Evolutionary conservation across 331 rosid species (phyloP), one percentile per base, ranked within the genome.

Genomic region (Telfairia occidentalis): DNA sequence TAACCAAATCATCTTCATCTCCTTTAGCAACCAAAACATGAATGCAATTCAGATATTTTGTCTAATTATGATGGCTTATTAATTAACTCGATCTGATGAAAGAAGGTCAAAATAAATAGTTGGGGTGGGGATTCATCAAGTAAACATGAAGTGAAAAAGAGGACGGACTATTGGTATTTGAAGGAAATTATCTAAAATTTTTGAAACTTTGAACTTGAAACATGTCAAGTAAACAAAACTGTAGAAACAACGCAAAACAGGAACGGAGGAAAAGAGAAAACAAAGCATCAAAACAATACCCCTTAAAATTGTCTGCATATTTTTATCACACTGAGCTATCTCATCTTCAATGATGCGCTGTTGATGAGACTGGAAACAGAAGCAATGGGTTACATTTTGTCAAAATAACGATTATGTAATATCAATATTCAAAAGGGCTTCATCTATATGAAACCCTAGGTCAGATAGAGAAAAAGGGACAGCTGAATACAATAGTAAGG

Each of bases 271-370:
- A 21, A 21, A 21, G 50, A 65, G 73, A 38, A n/a, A 16, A 35
- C 34, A 63, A 18, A 18, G 24, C 71, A 18, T 32, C 37, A 10
- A 46, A 76, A 80, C 28, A 59, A n/a, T 82, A 90, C 98, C 98
- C 66, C 77, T 85, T 77, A 82, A 32, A 58, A 92, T 69, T 77
- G 78, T 87, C 78, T 82, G 82, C 73, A 92, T 81, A 53, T 81
- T 84, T 80, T 78, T 78, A 79, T 92, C 91, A 45, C 87, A 89
- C 58, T 29, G 69, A 37, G 92, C 91, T 52, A 90, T 90, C 79
- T 89, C 87, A 48, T 89, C 96, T 75, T 86, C 92, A 81, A 89
- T 71, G 43, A 50, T 16, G 71, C 88, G 91, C 74, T 84, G 92
- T 81, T 84, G 89, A 76, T 87, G 83, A 55, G 86, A 87, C 98